Conservation (phyloP, 768 basidiomycete species). For the Serendipita vermifera region DNA sequence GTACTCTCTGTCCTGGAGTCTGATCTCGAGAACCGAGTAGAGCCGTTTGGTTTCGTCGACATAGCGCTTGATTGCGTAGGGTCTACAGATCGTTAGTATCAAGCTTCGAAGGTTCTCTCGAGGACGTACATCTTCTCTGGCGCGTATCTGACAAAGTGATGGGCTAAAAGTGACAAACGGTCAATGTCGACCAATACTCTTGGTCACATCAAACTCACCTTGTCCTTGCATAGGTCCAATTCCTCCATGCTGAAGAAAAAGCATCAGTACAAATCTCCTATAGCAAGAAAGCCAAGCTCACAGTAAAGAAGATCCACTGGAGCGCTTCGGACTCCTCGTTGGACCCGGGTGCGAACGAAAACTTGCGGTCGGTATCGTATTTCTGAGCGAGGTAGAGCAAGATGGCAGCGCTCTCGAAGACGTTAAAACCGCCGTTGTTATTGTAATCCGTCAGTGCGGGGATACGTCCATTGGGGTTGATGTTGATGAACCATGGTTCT, state of each 20-base stretch:
- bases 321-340: slow-evolving; percentile 57
- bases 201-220: slow-evolving; percentile 18
- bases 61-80: slow-evolving; percentile 27
- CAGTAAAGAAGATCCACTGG: slow-evolving; percentile 79
- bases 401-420: slow-evolving; percentile 74
- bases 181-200: too few species aligned
- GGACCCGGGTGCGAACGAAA: slow-evolving; percentile 44
- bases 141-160: slow-evolving; percentile 55
- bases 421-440: slow-evolving; percentile 42
- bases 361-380: slow-evolving; percentile 64
- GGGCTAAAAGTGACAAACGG: slow-evolving; percentile 31
- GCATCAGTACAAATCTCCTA: too few species aligned
- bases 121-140: slow-evolving; percentile 57
- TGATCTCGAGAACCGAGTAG: slow-evolving; percentile 69
- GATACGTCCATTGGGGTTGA: slow-evolving; percentile 38
- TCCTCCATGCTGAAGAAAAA: slow-evolving; percentile 48
- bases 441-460: slow-evolving; percentile 51
- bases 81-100: background rate
- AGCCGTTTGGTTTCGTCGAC: slow-evolving; percentile 69
- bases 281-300: slow-evolving; percentile 7
- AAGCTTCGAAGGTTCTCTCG: slow-evolving; percentile 40
- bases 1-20: slow-evolving; percentile 60
- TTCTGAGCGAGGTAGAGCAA: slow-evolving; percentile 65
- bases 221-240: slow-evolving; percentile 86
- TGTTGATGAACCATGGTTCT: slow-evolving; percentile 61